Percentiles rank a stretch among this genome's conserved stretches.
Evolutionary conservation across 352 stramenopile genomes (phyloP).

Genomic region (Phytophthora ramorum): DNA sequence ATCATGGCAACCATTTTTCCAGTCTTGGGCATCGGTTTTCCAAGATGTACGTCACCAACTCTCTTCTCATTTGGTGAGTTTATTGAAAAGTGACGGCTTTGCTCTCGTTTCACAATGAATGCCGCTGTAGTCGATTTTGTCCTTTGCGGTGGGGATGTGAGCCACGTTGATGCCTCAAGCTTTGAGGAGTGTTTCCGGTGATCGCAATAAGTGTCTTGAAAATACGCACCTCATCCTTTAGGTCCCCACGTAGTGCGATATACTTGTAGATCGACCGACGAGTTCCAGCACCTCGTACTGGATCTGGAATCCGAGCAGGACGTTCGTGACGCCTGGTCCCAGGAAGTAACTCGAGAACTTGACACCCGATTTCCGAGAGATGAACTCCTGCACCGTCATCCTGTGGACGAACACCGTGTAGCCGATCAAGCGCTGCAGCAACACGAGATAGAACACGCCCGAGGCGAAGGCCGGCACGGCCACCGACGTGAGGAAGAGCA

Average conservation of each 20-base stretch:
- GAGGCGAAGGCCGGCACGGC: conserved; percentile 64
- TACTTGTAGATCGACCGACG: conserved; percentile 88
- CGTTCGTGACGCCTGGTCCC: conserved; percentile 40
- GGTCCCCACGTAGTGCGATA: conserved; percentile 84
- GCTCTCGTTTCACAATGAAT: too few species aligned
- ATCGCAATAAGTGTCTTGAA: conserved; percentile 90
- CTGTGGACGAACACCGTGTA: conserved; percentile 75
- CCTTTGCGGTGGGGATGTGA: conserved; percentile 84
- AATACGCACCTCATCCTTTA: conserved; percentile 89
- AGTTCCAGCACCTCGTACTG: conserved; percentile 87
- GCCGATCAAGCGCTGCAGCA: conserved; percentile 61
- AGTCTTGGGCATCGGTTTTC: too few species aligned
- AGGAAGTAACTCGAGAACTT: conserved; percentile 55
- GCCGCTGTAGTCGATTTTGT: conserved; percentile 88
- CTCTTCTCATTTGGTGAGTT: too few species aligned
- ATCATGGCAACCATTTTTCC: too few species aligned
- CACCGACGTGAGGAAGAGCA: conserved; percentile 72
- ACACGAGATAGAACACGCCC: conserved; percentile 63
- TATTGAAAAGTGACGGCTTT: too few species aligned
- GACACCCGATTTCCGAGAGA: conserved; percentile 29
- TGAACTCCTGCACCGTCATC: conserved; percentile 66
- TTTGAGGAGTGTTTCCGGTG: conserved; percentile 84
- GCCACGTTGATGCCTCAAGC: conserved; percentile 87
- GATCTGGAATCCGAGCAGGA: conserved; percentile 68
- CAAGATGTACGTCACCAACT: too few species aligned